Conservation (phyloP, 1,139 yeast species). For the Taphrina confusa region DNA sequence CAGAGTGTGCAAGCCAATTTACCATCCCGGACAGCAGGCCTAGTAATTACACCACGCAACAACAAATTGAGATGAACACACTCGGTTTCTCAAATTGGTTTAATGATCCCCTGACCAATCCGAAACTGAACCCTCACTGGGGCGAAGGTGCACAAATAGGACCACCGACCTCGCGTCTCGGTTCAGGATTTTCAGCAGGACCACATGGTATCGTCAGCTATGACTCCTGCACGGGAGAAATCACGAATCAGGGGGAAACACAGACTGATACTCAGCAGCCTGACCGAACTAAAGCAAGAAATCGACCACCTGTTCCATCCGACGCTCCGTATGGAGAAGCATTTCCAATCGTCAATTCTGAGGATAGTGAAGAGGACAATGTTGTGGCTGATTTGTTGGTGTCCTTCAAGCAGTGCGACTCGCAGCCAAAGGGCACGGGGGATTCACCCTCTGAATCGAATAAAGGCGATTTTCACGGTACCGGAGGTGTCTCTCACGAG, state of each 20-base stretch:
- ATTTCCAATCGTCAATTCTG: slow-evolving; percentile 7
- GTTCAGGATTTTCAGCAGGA: neutral
- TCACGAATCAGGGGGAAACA: neutral
- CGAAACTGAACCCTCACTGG: neutral
- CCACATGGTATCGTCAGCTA: neutral
- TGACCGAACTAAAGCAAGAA: neutral
- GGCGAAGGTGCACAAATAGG: neutral
- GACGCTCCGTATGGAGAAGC: slow-evolving; percentile 19
- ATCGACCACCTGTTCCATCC: neutral
- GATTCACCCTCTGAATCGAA: neutral
- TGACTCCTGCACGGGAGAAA: neutral
- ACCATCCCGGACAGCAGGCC: slow-evolving; percentile 17
- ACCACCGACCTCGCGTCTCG: neutral
- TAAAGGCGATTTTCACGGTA: neutral
- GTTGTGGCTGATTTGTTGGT: slow-evolving; percentile 6
- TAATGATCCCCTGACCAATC: slow-evolving; percentile 13
- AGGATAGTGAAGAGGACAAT: neutral
- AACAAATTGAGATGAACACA: slow-evolving; percentile 19
- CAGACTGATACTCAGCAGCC: neutral
- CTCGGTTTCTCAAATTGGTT: slow-evolving; percentile 21
- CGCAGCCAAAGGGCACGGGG: neutral
- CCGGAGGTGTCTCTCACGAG: too few relatives aligned
- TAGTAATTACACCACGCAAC: slow-evolving; percentile 1
- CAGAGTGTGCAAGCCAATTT: slow-evolving; percentile 7
- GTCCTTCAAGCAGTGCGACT: slow-evolving; percentile 12